Base-by-base conservation (phyloP, 805 yeast species). In the Yamadazyma tumulicola region DNA sequence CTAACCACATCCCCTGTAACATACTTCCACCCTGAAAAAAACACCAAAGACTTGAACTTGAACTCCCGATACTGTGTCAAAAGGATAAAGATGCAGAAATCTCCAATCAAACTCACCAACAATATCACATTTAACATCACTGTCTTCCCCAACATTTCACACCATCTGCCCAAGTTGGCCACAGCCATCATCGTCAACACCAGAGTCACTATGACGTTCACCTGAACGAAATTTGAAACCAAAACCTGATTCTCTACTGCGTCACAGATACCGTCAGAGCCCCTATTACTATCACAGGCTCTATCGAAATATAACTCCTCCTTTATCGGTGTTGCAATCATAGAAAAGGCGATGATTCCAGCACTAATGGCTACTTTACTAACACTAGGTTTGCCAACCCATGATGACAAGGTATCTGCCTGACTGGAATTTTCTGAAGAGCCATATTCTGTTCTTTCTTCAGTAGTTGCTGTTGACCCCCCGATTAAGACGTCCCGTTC, bases 221-320 rank as follows among this genome's bases (percentile, higher is more conserved):
- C 19, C 19, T 34, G 37, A n/a, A 14, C n/a, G 18, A 16, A 25
- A 14, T 28, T 29, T 14, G 33, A 29, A 11, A 34, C 37, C 8
- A 34, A 5, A 4, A 34, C 19, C 20, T 34, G 37, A 23, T 28
- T 29, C 28, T 28, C 37, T 9, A 34, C 7, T 10, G 27, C 3
- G 15, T 23, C 20, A 23, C 37, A 34, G 19, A 17, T 24, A 2
- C 37, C 37, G 29, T 34, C 33, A 22, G 24, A 19, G 3, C 22
- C 22, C 18, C 28, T 15, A n/a, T 34, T 34, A 17, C 29, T n/a
- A n/a, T 34, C 29, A 29, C 37, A 34, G 24, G 37, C 37, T 29
- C 33, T 28, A 17, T 28, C 33, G 25, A 34, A 29, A 13, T 14
- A 18, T 4, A 30, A 20, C 12, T 23, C 19, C 17, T 34, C 37